Evolutionary conservation across 306 rosid genomes (phyloP).

Genomic region (Herpetospermum pedunculosum): DNA sequence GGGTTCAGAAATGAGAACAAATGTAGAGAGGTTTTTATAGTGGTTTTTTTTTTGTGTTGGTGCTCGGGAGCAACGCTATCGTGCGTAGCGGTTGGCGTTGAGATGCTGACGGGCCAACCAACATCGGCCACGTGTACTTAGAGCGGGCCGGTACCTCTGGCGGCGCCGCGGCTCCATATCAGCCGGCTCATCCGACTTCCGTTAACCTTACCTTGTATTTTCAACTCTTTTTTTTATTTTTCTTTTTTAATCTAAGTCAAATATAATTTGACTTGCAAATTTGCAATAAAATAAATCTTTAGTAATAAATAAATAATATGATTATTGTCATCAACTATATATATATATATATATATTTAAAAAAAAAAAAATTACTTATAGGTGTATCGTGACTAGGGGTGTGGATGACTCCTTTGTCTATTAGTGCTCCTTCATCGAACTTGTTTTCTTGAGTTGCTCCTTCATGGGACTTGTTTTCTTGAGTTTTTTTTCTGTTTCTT

Average conservation of each 20-base stretch:
- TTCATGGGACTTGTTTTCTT: too few relatives aligned
- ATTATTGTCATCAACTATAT: background rate
- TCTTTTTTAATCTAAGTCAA: background rate
- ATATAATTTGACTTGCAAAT: background rate
- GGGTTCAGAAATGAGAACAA: background rate
- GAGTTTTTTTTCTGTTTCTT: too few relatives aligned
- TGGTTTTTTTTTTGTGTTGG: background rate
- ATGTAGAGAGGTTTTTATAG: background rate
- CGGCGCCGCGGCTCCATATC: background rate
- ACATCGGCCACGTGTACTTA: background rate
- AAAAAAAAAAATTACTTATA: too few relatives aligned
- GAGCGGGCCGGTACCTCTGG: background rate
- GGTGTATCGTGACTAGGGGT: too few relatives aligned
- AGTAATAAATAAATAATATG: background rate
- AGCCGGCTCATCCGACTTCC: background rate
- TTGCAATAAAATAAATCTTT: background rate
- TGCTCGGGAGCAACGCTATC: conserved; percentile 6
- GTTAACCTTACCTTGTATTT: background rate
- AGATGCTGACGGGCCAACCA: background rate
- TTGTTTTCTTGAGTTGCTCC: too few relatives aligned
- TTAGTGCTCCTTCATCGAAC: too few relatives aligned
- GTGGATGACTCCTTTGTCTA: too few relatives aligned
- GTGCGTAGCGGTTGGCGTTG: background rate
- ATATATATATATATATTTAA: too few relatives aligned
- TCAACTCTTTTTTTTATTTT: background rate